These are phyloP conservation scores for Corylus americana DNA, from an alignment of 306 rosid genomes.

Conservation along the genomic window DNA sequence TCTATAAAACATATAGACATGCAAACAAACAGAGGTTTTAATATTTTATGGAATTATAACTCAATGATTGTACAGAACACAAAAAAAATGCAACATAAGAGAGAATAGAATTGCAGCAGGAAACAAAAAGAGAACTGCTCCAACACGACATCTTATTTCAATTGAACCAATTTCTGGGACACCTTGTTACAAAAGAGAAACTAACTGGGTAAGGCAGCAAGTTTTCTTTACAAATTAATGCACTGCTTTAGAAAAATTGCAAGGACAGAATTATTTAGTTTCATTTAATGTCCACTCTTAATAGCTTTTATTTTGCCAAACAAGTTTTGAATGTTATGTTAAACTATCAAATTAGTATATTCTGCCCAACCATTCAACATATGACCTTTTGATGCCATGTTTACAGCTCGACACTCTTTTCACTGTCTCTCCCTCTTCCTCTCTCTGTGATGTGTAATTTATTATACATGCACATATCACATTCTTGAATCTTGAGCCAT, in stretches of 20 bases:
- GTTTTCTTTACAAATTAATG: neutral
- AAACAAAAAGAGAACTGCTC: neutral
- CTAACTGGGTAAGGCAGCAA: neutral
- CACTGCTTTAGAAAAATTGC: neutral
- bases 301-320: neutral
- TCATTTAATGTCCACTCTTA: neutral
- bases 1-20: slow-evolving; percentile 38
- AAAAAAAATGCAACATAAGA: neutral
- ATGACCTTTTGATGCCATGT: neutral
- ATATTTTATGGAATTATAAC: slow-evolving; percentile 7
- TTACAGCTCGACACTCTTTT: neutral
- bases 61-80: slow-evolving; percentile 9
- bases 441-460: neutral
- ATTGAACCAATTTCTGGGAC: neutral
- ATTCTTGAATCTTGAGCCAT: neutral
- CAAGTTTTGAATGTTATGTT: neutral
- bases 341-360: neutral
- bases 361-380: neutral
- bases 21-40: slow-evolving; percentile 5
- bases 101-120: neutral
- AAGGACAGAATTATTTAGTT: neutral
- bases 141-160: neutral
- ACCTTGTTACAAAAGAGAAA: neutral
- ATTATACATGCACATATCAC: too few species aligned
- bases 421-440: neutral